Percentiles rank a stretch among this genome's conserved stretches.
phyloP scores from a whole-genome alignment of 164 flowering plant species.

The grape (Vitis vinifera) region ASM3070453v1 NC_081808.1:15512001-15512500 shows the following conservation, averaged over 20 bases:
- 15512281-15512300: neutral
- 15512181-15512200: conserved; percentile 91
- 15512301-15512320: neutral
- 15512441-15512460: too few relatives aligned
- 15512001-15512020: conserved; percentile 18
- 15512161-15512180: conserved; percentile 87
- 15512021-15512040: neutral
- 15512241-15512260: neutral
- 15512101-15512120: conserved; percentile 89
- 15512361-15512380: too few relatives aligned
- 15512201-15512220: conserved; percentile 92
- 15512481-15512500: too few relatives aligned
- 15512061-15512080: conserved; percentile 86
- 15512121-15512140: conserved; percentile 81
- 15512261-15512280: neutral
- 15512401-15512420: too few relatives aligned
- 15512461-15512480: too few relatives aligned
- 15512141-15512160: conserved; percentile 78
- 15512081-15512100: conserved; percentile 95
- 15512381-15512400: too few relatives aligned
- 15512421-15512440: too few relatives aligned
- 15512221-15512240: conserved; percentile 44
- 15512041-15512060: conserved; percentile 41
- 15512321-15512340: neutral
- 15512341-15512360: too few relatives aligned